phyloP scores from a whole-genome alignment of 495 filamentous ascomycete genomes.

The Lepraria neglecta region DNA sequence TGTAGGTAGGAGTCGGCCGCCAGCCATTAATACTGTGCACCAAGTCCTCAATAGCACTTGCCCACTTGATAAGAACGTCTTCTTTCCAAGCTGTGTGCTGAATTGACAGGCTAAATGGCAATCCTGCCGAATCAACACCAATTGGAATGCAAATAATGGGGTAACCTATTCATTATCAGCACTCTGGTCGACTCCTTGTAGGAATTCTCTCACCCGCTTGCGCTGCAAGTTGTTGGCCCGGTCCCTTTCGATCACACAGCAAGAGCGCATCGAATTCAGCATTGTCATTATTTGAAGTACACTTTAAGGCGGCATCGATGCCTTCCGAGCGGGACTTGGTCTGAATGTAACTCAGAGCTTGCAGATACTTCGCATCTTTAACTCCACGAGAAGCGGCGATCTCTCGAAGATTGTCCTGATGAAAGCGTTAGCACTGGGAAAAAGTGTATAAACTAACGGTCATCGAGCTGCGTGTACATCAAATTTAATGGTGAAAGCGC shows the following conservation, averaged over 20 bases:
- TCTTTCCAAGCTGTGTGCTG: conserved; percentile 30
- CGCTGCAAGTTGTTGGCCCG: conserved; percentile 29
- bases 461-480: too few species aligned
- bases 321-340: conserved; percentile 23
- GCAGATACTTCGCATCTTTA: conserved; percentile 15
- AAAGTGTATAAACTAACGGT: too few species aligned
- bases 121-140: conserved; percentile 21
- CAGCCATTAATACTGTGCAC: conserved; percentile 10
- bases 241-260: conserved; percentile 27
- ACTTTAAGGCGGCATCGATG: conserved; percentile 28
- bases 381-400: conserved; percentile 13
- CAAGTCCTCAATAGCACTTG: conserved; percentile 31
- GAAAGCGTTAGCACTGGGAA: background rate
- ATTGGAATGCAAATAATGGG: conserved; percentile 31
- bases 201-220: conserved; percentile 25
- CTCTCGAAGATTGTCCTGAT: conserved; percentile 23
- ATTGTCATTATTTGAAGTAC: background rate
- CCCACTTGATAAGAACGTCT: conserved; percentile 28
- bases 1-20: conserved; percentile 24
- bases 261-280: conserved; percentile 25
- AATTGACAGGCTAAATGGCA: conserved; percentile 28
- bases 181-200: background rate
- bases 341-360: conserved; percentile 21
- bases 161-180: conserved; percentile 22
- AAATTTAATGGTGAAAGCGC: too few species aligned